phyloP scores from a whole-genome alignment of 2,329 filamentous ascomycete genomes.

The Pseudocercospora cruenta region DNA sequence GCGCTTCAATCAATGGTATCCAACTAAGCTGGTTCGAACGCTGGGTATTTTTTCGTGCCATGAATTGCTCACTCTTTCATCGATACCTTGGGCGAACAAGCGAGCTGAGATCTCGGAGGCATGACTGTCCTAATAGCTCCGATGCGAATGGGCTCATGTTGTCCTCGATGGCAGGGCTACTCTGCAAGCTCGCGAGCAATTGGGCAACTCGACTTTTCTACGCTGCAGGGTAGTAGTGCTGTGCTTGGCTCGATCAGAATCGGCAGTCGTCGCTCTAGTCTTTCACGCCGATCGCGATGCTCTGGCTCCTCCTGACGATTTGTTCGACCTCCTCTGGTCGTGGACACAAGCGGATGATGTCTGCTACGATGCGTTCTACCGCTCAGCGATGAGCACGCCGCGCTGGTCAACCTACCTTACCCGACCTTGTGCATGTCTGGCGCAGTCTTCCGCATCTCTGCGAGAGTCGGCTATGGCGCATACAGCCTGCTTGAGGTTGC shows the following conservation, averaged over 20 bases:
- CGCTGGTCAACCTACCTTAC: conserved; percentile 5
- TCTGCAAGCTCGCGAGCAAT: no score
- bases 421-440: conserved; percentile 12
- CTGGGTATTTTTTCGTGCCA: no score
- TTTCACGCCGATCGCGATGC: no score
- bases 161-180: no score
- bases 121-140: not conserved
- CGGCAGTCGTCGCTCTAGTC: no score
- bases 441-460: not conserved
- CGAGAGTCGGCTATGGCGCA: not conserved
- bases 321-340: not conserved
- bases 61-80: no score
- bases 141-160: not conserved
- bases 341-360: not conserved
- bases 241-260: no score
- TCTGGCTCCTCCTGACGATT: not conserved
- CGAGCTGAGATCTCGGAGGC: not conserved
- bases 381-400: conserved; percentile 15
- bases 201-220: not conserved
- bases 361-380: not conserved
- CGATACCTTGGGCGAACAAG: not conserved
- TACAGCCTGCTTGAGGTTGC: not conserved
- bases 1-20: no score
- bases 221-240: not conserved
- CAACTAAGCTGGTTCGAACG: no score